A percentile compares a stretch with the other conserved stretches of the same genome.
phyloP scores from a whole-genome alignment of 495 filamentous ascomycete species.

The Penicillium riverlandense region DNA sequence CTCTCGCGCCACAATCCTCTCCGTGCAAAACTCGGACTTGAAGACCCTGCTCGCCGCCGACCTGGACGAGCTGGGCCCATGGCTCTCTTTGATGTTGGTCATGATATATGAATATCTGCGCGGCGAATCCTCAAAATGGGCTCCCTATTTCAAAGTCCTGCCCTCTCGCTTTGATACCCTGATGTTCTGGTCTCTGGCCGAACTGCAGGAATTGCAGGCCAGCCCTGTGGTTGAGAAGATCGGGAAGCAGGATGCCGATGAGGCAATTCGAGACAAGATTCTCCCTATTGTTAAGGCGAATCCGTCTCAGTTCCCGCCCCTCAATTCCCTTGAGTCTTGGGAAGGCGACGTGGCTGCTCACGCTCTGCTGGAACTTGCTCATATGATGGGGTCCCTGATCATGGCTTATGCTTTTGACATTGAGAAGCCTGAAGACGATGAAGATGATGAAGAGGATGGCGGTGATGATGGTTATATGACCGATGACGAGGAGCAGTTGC shows the following conservation, averaged over 20 bases:
- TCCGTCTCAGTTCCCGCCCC: slow-evolving; percentile 36
- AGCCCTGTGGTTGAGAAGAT: slow-evolving; percentile 73
- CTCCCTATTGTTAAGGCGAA: slow-evolving; percentile 50
- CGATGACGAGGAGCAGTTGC: slow-evolving; percentile 56
- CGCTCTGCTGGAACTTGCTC: slow-evolving; percentile 53
- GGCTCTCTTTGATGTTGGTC: slow-evolving; percentile 65
- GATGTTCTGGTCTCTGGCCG: slow-evolving; percentile 78
- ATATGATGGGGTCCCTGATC: slow-evolving; percentile 77
- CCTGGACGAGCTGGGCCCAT: slow-evolving; percentile 40
- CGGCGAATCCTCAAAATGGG: slow-evolving; percentile 60
- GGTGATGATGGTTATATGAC: slow-evolving; percentile 60
- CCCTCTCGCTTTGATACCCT: slow-evolving; percentile 75
- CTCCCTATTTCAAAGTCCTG: slow-evolving; percentile 73
- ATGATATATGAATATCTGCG: slow-evolving; percentile 71
- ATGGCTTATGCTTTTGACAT: slow-evolving; percentile 97
- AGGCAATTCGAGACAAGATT: slow-evolving; percentile 55
- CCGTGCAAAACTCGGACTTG: slow-evolving; percentile 42
- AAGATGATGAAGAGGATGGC: slow-evolving; percentile 40
- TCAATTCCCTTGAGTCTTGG: slow-evolving; percentile 44
- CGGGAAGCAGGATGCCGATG: slow-evolving; percentile 64
- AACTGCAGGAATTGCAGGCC: slow-evolving; percentile 68
- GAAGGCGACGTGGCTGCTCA: slow-evolving; percentile 38
- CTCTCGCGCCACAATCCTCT: slow-evolving; percentile 48
- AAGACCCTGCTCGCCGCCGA: slow-evolving; percentile 36
- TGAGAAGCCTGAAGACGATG: slow-evolving; percentile 46